Evolutionary conservation across 345 rosid species (phyloP).

Genomic region (Salix udensis): DNA sequence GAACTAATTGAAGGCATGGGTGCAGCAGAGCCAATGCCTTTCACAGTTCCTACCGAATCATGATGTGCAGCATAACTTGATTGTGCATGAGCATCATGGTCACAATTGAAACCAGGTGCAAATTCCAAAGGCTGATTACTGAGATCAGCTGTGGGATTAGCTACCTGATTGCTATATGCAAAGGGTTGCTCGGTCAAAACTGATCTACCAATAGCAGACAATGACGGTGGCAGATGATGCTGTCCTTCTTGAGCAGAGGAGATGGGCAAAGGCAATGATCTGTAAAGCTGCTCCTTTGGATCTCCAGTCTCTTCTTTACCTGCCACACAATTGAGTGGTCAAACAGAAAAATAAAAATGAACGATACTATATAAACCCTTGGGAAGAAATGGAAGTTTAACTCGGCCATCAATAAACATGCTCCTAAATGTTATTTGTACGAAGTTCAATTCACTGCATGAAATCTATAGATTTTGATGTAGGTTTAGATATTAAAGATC

Average conservation of each 20-base stretch:
- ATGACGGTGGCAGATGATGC: conserved; percentile 38
- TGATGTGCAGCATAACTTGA: conserved; percentile 46
- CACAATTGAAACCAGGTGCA: conserved; percentile 49
- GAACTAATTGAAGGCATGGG: conserved; percentile 38
- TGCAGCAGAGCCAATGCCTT: conserved; percentile 33
- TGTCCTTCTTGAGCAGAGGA: conserved; percentile 46
- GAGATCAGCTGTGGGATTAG: conserved; percentile 44
- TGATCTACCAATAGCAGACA: conserved; percentile 42
- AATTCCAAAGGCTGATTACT: conserved; percentile 70
- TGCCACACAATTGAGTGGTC: conserved; percentile 32
- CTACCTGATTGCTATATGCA: conserved; percentile 54
- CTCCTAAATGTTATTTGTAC: not conserved
- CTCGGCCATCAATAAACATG: not conserved
- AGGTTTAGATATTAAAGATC: not conserved
- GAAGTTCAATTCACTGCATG: not conserved
- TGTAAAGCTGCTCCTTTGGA: conserved; percentile 33
- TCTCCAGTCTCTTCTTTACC: conserved; percentile 41
- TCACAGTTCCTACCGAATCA: conserved; percentile 35
- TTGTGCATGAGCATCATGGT: conserved; percentile 42
- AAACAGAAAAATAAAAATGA: conserved; percentile 12
- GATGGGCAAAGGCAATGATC: conserved; percentile 31
- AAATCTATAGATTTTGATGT: not conserved
- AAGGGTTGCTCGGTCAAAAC: conserved; percentile 41
- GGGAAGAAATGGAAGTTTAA: conserved; percentile 5
- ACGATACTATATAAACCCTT: not conserved